Conservation (phyloP, 495 filamentous ascomycete species). For the Penicillium lagena region DNA sequence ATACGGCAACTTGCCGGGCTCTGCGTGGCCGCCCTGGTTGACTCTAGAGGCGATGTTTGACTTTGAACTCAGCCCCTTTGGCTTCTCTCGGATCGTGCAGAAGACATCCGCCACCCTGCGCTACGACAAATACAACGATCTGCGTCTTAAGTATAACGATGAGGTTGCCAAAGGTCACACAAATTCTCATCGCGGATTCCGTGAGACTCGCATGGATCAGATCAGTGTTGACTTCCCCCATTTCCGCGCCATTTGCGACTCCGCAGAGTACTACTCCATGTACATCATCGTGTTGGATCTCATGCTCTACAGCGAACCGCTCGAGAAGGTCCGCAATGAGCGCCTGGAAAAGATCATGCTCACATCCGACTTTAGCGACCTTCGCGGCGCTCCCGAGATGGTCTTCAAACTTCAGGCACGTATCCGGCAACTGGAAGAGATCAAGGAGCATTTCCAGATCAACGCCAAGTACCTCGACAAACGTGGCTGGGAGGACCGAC, state of each 20-base stretch:
- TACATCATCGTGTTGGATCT: slow-evolving; percentile 96
- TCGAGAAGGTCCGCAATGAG: slow-evolving; percentile 92
- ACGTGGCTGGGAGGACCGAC: slow-evolving; percentile 83
- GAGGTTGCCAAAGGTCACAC: slow-evolving; percentile 65
- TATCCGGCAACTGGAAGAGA: slow-evolving; percentile 90
- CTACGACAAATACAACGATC: slow-evolving; percentile 97
- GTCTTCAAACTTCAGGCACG: slow-evolving; percentile 84
- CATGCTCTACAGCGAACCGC: slow-evolving; percentile 87
- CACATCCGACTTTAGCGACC: slow-evolving; percentile 97
- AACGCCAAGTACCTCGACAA: slow-evolving; percentile 83
- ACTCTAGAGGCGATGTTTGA: slow-evolving; percentile 98
- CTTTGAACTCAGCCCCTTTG: slow-evolving; percentile 84
- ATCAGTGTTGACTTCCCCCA: slow-evolving; percentile 95
- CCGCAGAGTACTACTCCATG: slow-evolving; percentile 91
- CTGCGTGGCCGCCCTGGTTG: slow-evolving; percentile 95
- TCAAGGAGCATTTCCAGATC: slow-evolving; percentile 93
- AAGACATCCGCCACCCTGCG: slow-evolving; percentile 88
- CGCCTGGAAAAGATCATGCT: slow-evolving; percentile 97
- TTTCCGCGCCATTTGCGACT: slow-evolving; percentile 88
- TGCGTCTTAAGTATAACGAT: slow-evolving; percentile 95
- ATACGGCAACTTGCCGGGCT: slow-evolving; percentile 78
- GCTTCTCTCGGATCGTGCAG: slow-evolving; percentile 90
- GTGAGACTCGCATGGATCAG: slow-evolving; percentile 83
- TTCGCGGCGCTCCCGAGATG: slow-evolving; percentile 90
- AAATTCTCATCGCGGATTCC: slow-evolving; percentile 27